These are phyloP conservation scores for Blastobotrys robertii DNA, from an alignment of 805 yeast species.

Conservation along the genomic window DNA sequence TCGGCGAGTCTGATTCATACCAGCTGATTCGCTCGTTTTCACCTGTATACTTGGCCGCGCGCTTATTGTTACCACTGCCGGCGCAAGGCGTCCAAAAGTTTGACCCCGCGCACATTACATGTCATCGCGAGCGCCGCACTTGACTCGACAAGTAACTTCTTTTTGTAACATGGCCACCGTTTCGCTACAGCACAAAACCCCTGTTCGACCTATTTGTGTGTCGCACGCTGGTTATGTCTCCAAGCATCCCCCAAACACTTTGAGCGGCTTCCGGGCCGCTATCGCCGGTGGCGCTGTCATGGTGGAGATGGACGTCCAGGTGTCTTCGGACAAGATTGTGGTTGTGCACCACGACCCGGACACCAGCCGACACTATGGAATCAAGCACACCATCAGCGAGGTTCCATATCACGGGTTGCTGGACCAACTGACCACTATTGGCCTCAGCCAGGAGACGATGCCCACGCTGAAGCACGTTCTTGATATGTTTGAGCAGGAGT, in stretches of 20 bases:
- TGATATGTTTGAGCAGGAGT: constrained; percentile 24
- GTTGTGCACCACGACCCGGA: constrained; percentile 46
- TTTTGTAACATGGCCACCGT: no score
- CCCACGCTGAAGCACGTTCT: constrained; percentile 27
- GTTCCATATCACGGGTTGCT: constrained; percentile 30
- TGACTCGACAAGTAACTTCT: no score
- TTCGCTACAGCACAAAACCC: no score
- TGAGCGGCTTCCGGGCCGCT: constrained; percentile 13
- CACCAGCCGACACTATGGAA: constrained; percentile 41
- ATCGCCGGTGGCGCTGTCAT: constrained; percentile 31
- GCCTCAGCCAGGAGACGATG: constrained; percentile 30
- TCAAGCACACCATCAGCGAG: constrained; percentile 30
- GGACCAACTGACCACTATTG: constrained; percentile 28
- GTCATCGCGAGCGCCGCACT: no score
- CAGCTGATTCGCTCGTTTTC: no score
- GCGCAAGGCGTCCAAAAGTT: no score
- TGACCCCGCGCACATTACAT: no score
- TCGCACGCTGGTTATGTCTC: no score
- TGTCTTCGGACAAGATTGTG: constrained; percentile 42
- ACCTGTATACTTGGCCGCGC: no score
- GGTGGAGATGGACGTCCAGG: constrained; percentile 37
- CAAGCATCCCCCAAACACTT: constrained; percentile 13
- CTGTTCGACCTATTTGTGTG: no score
- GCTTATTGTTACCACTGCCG: no score
- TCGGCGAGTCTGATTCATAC: no score